Percentiles rank a stretch among this genome's conserved stretches.
phyloP scores from a whole-genome alignment of 257 asterid species.

The Echites panduratus region DNA sequence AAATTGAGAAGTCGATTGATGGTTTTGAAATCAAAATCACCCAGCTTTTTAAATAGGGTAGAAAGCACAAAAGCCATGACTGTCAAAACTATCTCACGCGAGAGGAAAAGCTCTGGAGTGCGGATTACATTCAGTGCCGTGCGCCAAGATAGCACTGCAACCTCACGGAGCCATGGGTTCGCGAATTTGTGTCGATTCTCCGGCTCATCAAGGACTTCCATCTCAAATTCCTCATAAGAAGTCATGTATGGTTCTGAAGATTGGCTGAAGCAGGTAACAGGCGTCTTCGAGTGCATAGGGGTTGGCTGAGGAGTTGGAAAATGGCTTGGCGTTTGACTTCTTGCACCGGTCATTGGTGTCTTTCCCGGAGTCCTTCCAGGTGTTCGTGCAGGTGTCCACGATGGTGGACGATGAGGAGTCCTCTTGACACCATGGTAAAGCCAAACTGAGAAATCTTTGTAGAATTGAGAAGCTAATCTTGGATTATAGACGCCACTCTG shows the following conservation, averaged over 20 bases:
- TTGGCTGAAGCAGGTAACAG: slow-evolving; percentile 39
- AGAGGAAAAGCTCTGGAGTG: slow-evolving; percentile 77
- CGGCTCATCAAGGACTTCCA: slow-evolving; percentile 66
- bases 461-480: slow-evolving; percentile 76
- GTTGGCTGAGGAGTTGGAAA: slow-evolving; percentile 25
- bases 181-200: slow-evolving; percentile 56
- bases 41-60: slow-evolving; percentile 53
- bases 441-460: slow-evolving; percentile 79
- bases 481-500: slow-evolving; percentile 51
- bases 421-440: slow-evolving; percentile 65
- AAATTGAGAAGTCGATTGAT: slow-evolving; percentile 66
- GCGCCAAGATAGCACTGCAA: slow-evolving; percentile 73
- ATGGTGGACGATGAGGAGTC: slow-evolving; percentile 68
- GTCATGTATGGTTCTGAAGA: slow-evolving; percentile 26
- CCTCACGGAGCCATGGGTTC: slow-evolving; percentile 79
- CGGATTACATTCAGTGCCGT: slow-evolving; percentile 66
- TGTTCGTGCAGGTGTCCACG: slow-evolving; percentile 84
- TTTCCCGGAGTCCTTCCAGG: slow-evolving; percentile 38
- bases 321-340: slow-evolving; percentile 34
- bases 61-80: slow-evolving; percentile 75
- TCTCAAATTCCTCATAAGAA: slow-evolving; percentile 45
- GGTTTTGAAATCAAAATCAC: slow-evolving; percentile 34
- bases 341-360: slow-evolving; percentile 30
- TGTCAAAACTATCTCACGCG: slow-evolving; percentile 59
- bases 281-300: slow-evolving; percentile 26